phyloP scores from a whole-genome alignment of 306 rosid species.

The Arachis hypogaea region DNA sequence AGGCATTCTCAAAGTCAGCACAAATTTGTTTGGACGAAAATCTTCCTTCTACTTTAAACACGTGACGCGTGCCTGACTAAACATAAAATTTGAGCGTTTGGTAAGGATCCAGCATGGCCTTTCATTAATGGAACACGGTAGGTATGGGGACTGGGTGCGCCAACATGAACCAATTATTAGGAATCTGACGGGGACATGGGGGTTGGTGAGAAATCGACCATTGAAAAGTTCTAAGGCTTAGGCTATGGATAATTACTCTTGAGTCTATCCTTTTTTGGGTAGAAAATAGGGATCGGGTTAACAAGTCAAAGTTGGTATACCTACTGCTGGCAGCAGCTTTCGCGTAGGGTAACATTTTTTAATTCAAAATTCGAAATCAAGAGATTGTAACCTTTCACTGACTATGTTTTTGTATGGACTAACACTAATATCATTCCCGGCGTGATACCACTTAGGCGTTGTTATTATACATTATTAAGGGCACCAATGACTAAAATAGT shows the following conservation, averaged over 20 bases:
- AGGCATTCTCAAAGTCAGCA: not conserved
- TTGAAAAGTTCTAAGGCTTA: not conserved
- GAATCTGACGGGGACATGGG: constrained; percentile 37
- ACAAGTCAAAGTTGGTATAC: constrained; percentile 57
- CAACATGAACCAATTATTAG: not conserved
- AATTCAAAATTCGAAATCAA: constrained; percentile 7
- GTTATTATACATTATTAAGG: too few relatives aligned
- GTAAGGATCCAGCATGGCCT: not conserved
- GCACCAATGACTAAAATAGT: not conserved
- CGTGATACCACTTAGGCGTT: too few relatives aligned
- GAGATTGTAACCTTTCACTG: not conserved
- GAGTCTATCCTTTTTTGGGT: not conserved
- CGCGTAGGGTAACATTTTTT: constrained; percentile 8
- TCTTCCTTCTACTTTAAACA: too few relatives aligned
- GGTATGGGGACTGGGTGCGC: constrained; percentile 10
- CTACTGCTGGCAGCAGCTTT: constrained; percentile 34
- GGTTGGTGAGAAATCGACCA: constrained; percentile 50
- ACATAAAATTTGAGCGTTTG: not conserved
- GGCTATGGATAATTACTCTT: constrained; percentile 1
- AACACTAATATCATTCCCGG: not conserved
- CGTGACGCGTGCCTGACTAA: too few relatives aligned
- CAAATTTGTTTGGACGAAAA: constrained; percentile 3
- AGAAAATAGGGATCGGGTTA: constrained; percentile 8
- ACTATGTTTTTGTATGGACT: not conserved
- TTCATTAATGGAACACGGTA: constrained; percentile 2